These are phyloP conservation scores for Macrotyloma uniflorum DNA, from an alignment of 306 rosid species.

Conservation along the genomic window DNA sequence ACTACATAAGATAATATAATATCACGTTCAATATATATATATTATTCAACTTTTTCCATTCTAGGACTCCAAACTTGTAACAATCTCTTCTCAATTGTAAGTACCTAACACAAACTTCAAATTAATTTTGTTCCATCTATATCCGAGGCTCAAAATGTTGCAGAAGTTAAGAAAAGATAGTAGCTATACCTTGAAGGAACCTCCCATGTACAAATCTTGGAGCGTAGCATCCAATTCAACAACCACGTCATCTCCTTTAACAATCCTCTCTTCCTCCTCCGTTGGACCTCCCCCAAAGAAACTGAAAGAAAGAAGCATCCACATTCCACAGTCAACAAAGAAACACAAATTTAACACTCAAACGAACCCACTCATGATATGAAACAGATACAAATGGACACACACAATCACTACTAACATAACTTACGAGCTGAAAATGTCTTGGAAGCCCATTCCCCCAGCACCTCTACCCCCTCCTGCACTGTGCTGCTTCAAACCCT, in stretches of 20 bases:
- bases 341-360: background rate
- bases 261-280: conserved; percentile 73
- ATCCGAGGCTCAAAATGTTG: background rate
- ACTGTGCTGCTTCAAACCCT: conserved; percentile 82
- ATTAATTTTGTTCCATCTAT: background rate
- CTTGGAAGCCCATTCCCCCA: conserved; percentile 84
- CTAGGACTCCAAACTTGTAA: too few relatives aligned
- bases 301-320: conserved; percentile 42
- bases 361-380: background rate
- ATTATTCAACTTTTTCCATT: too few relatives aligned
- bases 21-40: too few relatives aligned
- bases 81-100: too few relatives aligned
- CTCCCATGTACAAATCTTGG: conserved; percentile 84
- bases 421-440: conserved; percentile 66
- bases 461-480: conserved; percentile 74
- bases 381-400: background rate
- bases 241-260: conserved; percentile 74
- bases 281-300: conserved; percentile 65
- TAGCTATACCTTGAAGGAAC: conserved; percentile 63
- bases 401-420: background rate
- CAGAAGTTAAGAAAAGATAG: background rate
- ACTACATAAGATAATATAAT: too few relatives aligned
- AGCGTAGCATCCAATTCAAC: conserved; percentile 69
- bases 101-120: too few relatives aligned
- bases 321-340: background rate